phyloP scores from a whole-genome alignment of 2,329 filamentous ascomycete species.

The Cladosporium sphaerospermum region DNA sequence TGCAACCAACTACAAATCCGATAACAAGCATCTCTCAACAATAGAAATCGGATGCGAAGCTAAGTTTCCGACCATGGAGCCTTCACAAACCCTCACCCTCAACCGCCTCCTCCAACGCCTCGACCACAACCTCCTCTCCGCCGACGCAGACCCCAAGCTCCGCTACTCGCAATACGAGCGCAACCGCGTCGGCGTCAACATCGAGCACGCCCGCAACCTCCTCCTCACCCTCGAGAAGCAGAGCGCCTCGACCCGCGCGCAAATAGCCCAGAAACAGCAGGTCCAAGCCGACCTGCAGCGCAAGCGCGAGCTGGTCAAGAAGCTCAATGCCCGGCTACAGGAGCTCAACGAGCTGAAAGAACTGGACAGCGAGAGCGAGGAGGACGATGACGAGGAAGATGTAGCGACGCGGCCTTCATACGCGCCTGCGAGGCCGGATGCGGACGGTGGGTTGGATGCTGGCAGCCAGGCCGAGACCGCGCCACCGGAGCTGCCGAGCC shows the following conservation, averaged over 20 bases:
- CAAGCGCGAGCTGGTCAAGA: constrained; percentile 61
- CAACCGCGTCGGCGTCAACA: constrained; percentile 54
- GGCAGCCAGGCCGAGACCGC: constrained; percentile 14
- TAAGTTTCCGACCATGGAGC: constrained; percentile 28
- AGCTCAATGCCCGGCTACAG: constrained; percentile 58
- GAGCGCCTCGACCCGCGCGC: constrained; percentile 47
- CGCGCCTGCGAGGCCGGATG: constrained; percentile 34
- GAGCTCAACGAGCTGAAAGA: constrained; percentile 56
- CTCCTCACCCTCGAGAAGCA: constrained; percentile 68
- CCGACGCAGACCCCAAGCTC: constrained; percentile 45
- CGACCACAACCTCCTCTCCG: constrained; percentile 58
- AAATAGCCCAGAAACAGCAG: constrained; percentile 51
- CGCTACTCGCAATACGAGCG: constrained; percentile 58
- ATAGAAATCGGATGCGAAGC: too few relatives aligned
- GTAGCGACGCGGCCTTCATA: constrained; percentile 37
- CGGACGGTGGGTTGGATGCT: constrained; percentile 23
- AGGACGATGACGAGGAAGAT: constrained; percentile 36
- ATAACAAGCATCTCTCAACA: neutral
- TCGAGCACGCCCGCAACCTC: constrained; percentile 63
- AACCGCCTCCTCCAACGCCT: constrained; percentile 60
- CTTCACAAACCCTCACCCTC: constrained; percentile 35
- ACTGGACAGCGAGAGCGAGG: constrained; percentile 32
- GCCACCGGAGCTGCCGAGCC: constrained; percentile 5
- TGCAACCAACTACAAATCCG: neutral
- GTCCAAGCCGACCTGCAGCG: constrained; percentile 57